Conservation (phyloP, 257 asterid genomes). For the Penstemon davidsonii region DNA sequence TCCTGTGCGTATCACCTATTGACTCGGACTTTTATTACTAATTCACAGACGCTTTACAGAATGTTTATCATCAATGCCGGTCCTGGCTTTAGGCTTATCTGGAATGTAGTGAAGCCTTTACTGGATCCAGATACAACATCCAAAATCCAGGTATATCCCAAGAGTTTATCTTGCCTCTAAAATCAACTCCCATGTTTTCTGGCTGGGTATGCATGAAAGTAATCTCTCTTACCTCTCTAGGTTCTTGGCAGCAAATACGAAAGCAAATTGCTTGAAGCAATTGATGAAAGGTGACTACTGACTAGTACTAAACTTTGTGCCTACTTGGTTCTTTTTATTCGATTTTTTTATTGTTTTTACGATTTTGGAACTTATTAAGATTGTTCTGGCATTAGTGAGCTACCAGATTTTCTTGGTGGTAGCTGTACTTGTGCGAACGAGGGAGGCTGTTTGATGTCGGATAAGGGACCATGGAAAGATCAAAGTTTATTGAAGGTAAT, state of each 20-base stretch:
- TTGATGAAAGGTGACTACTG: conserved; percentile 51
- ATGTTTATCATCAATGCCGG: conserved; percentile 15
- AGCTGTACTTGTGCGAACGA: conserved; percentile 42
- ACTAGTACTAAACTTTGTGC: neutral
- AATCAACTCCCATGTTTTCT: neutral
- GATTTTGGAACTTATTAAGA: conserved; percentile 16
- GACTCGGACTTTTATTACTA: conserved; percentile 2
- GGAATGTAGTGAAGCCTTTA: conserved; percentile 10
- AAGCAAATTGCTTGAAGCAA: conserved; percentile 47
- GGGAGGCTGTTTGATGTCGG: conserved; percentile 49
- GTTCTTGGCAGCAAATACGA: conserved; percentile 48
- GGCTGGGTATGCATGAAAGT: conserved; percentile 5
- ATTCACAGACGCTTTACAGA: conserved; percentile 6
- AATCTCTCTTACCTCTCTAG: conserved; percentile 24
- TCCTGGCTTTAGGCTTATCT: conserved; percentile 14
- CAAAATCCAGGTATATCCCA: conserved; percentile 3
- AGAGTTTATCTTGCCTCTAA: neutral
- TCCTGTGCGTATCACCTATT: conserved; percentile 9
- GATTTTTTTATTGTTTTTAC: neutral
- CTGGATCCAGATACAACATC: conserved; percentile 1
- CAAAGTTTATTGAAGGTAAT: conserved; percentile 36
- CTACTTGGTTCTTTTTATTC: neutral
- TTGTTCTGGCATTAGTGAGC: conserved; percentile 37
- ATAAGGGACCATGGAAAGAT: conserved; percentile 60
- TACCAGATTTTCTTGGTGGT: conserved; percentile 56